Base-by-base conservation (phyloP, 2,329 filamentous ascomycete species). In the Fusarium musae region DNA sequence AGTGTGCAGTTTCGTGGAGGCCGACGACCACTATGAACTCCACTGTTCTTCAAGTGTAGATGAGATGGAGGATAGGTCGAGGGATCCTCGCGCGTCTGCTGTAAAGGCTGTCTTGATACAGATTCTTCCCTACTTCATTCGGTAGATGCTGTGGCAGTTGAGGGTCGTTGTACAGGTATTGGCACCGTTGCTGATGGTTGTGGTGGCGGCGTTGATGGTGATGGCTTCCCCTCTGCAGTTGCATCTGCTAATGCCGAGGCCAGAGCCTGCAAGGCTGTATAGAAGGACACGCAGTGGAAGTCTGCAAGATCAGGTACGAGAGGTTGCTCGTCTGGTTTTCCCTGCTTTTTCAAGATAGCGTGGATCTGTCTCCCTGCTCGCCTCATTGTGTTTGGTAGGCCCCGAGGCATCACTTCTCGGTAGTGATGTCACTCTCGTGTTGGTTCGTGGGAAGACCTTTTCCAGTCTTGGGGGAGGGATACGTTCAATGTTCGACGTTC, bases 71-170 rank as follows among this genome's bases (percentile, higher is more conserved):
- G 26, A 26, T 26, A 26, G 26, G 26, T 26, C 26, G 26, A 26
- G 26, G 4, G 26, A 26, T 26, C 26, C 26, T 26, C 26, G 26
- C 26, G 26, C 26, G 26, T 26, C 26, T 26, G 26, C 3, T 75
- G 66, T 71, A 77, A 67, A 69, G 77, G 77, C 28, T 73, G 73
- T 58, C 78, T 79, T 56, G 78, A 78, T 58, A 69, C 54, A 57
- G 66, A 44, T 54, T 76, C 72, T 62, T 73, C 68, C 60, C 52
- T 72, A 54, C 53, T 65, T 52, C 71, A 63, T 60, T 69, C 71
- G 32, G 70, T 69, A 46, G 72, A 60, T 21, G 69, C 49, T 63
- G 70, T 59, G 47, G 70, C 46, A 37, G 77, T 66, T 28, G 73
- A 66, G 54, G 74, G 59, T 32, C 59, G 44, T 49, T 69, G 64